Base-by-base conservation (phyloP, 192 early-diverging fungal genomes). In the Coemansia sp. region DNA sequence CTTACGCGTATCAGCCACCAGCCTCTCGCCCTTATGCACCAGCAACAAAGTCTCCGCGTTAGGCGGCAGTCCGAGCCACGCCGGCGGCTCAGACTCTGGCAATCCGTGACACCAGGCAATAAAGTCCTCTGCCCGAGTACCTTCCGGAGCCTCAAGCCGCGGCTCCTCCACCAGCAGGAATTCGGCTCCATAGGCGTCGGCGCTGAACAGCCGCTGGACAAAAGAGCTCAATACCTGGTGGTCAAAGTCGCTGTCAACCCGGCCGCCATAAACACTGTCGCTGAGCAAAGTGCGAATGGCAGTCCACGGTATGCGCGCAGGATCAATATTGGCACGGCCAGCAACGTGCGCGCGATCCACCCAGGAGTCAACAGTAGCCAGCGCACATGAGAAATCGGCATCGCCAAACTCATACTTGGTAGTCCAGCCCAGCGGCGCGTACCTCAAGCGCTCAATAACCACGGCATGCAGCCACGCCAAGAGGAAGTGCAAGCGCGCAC, bases 351-450 rank as follows among this genome's bases (percentile, higher is more conserved):
- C 92, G 19, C 75, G 80, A 37, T 92, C 94, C n/a, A 98, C 64
- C 98, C 98, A 99, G 50, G 85, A 76, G 81, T 99, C 95, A 51
- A 98, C 88, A 0, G 95, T 94, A 17, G 84, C 85, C 34, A 97
- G 70, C 0, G 93, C 94, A 74, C 95, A 97, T 44, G 95, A 93
- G 73, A 93, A 91, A 79, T 99, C 97, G 5, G 96, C 91, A 68
- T 99, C 98, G 75, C 96, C 98, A 75, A 99, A 99, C 74, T 99
- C 98, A 73, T 99, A 99, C 1, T 80, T 69, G 80, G 95, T 96
- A 11, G 95, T 91, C 98, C 98, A 99, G 23, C 98, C 98, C 34
- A 99, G 85, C 45, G 98, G 98, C 17, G 90, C 90, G 75, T 99
- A 99, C 10, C 98, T 92, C 36, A 98, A 86, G 55, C 98, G 94